Evolutionary conservation across 2,329 filamentous ascomycete species (phyloP), one percentile per base, ranked within the genome.

Genomic region (Colletotrichum lini): DNA sequence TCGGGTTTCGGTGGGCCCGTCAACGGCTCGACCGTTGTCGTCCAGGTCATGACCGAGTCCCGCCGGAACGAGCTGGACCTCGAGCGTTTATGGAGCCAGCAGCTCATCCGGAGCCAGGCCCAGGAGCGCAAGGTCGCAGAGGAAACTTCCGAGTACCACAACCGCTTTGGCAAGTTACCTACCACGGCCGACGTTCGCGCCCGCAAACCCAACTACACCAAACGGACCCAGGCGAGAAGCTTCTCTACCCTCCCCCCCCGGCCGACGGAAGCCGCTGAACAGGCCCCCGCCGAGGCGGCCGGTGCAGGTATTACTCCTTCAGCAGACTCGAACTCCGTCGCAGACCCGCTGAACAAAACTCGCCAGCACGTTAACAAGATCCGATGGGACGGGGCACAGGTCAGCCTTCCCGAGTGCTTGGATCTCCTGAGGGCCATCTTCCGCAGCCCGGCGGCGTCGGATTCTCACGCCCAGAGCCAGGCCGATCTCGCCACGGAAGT

Each of bases 1-100:
- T 91, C 94, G 44, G 96, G 96, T 0, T 98, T 98, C 77, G 94
- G 94, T 2, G 79, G 84, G 1, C 77, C 83, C 5, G 79, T 82
- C 44, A 79, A 76, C 0, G 88, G 88, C 12, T 86, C 84, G 1
- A 89, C 88, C 0, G 77, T 91, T 26, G 85, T 90, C 16, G 81
- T 90, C 12, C 89, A 91, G 76, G 85, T 89, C 75, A 84, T 90
- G 82, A 90, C 88, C 0, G 87, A 89, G 74, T 76, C 82, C 10
- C 82, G 87, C 67, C 83, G 89, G 42, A 77, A 80, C 26, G 88
- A 90, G 74, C 80, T 90, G 62, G 84, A 85, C 54, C 77, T 91
- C 15, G 89, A 90, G 75, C 77, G 76, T 13, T 79, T 90, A 1
- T 91, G 89, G 89, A 78, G 78, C 45, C 80, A 80, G 9, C 76